Evolutionary conservation across 257 asterid genomes (phyloP), one percentile per base, ranked within the genome.

Genomic region (Nicotiana benthamiana): DNA sequence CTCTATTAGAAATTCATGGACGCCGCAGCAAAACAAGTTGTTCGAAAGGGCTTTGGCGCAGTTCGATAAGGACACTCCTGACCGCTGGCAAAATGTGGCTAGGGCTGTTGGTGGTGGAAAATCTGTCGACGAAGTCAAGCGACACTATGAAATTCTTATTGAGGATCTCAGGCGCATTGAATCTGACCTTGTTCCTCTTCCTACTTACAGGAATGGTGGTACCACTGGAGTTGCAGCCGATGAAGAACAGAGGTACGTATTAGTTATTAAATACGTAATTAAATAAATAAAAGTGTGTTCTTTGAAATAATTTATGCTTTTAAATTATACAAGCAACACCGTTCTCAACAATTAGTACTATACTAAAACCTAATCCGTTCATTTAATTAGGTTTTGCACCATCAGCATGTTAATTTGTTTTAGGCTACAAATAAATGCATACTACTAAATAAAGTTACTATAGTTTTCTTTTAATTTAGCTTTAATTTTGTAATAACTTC

Each of bases 21-120:
- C 97, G 2, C 86, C 89, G 6, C 92, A 89, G 46, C 93, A 91
- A 82, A 91, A 92, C 92, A 91, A 91, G 57, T 53, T 81, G 67
- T 92, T 92, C 7, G 97, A 92, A 86, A 90, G 81, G 80, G 97
- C 97, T 4, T 46, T 92, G 13, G 97, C 90, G 6, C 84, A 89
- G 46, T 93, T 88, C 79, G 93, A 92, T 84, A 61, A 75, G 77
- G 94, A 93, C 82, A 81, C 93, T 0, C 97, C 98, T 0, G 98
- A 93, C 80, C 83, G 98, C 56, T 93, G 97, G 98, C 90, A 86
- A 51, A 92, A 93, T 81, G 93, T 93, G 27, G 97, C 98, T 3
- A 82, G 80, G 79, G 97, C 93, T 0, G 96, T 93, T 0, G 97
- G 97, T 4, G 92, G 89, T 10, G 96, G 94, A 1, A 93, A 93